Conservation (phyloP, 2,329 filamentous ascomycete genomes). For the Cordyceps farinosa region DNA sequence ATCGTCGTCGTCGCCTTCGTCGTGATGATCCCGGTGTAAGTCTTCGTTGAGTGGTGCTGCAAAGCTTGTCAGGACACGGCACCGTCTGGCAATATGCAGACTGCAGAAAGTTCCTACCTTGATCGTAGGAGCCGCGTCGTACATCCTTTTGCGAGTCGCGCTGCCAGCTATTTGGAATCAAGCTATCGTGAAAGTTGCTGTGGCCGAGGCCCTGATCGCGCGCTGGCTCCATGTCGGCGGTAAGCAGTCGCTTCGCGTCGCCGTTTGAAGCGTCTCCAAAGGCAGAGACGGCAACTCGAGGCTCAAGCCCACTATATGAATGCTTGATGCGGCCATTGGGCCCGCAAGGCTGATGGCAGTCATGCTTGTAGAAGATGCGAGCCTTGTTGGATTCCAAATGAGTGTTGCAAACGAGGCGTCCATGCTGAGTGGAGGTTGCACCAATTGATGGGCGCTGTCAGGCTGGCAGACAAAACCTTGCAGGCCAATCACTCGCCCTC, state of each 20-base stretch:
- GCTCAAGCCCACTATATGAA: not conserved
- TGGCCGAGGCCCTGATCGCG: not conserved
- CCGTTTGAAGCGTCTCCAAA: not conserved
- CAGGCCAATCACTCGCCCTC: not conserved
- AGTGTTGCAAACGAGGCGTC: not conserved
- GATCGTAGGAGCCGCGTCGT: not conserved
- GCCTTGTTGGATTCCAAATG: constrained; percentile 6
- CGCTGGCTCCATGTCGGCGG: not conserved
- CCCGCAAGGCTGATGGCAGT: not conserved
- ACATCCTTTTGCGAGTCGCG: not conserved
- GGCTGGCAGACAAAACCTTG: not conserved
- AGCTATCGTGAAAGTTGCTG: not conserved
- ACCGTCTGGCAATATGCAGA: not conserved
- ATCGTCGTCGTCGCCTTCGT: not conserved
- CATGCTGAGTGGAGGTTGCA: not conserved
- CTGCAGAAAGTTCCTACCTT: not conserved
- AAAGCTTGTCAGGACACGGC: not conserved
- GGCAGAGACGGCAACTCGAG: not conserved
- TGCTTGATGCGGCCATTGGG: not conserved
- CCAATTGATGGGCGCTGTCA: not conserved
- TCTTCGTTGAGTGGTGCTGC: not conserved
- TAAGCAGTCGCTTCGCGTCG: not conserved
- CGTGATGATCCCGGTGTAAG: not conserved
- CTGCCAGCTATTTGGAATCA: not conserved
- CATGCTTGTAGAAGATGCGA: not conserved